These are phyloP conservation scores for Trypanosomatidae sp. DNA, from an alignment of 208 protist species.

Conservation along the genomic window DNA sequence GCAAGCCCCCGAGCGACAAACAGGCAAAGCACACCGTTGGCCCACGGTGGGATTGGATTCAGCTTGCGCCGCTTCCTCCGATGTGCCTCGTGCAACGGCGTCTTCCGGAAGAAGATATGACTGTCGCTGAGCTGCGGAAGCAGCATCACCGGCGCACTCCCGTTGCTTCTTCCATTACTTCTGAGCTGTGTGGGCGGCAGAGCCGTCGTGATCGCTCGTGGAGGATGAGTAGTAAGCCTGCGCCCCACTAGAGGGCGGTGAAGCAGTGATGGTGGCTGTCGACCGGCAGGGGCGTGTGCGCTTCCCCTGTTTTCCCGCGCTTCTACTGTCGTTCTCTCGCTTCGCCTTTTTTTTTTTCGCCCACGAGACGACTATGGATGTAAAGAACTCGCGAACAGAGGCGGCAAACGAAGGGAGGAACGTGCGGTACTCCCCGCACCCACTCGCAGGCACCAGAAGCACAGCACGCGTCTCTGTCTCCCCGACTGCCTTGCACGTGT, in stretches of 20 bases:
- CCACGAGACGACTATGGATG: background rate
- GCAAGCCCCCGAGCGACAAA: background rate
- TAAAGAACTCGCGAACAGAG: background rate
- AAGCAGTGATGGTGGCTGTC: background rate
- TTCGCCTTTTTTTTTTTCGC: background rate
- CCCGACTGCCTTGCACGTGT: background rate
- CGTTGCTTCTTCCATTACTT: background rate
- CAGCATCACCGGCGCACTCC: background rate
- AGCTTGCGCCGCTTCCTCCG: conserved; percentile 45
- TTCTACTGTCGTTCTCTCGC: background rate
- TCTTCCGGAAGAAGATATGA: conserved; percentile 25
- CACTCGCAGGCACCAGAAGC: background rate
- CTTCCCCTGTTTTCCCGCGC: background rate
- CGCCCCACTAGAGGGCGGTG: background rate
- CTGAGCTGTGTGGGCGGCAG: background rate
- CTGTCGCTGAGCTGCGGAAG: conserved; percentile 13
- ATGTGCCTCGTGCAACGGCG: conserved; percentile 67
- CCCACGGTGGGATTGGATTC: conserved; percentile 31
- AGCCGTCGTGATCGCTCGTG: background rate
- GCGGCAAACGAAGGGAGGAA: background rate
- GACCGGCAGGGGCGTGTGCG: background rate
- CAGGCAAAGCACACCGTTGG: background rate
- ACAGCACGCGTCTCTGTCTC: background rate
- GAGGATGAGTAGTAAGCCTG: conserved; percentile 9
- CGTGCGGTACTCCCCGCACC: background rate